Conservation (phyloP, 2,329 filamentous ascomycete genomes). For the Nemania bipapillata region DNA sequence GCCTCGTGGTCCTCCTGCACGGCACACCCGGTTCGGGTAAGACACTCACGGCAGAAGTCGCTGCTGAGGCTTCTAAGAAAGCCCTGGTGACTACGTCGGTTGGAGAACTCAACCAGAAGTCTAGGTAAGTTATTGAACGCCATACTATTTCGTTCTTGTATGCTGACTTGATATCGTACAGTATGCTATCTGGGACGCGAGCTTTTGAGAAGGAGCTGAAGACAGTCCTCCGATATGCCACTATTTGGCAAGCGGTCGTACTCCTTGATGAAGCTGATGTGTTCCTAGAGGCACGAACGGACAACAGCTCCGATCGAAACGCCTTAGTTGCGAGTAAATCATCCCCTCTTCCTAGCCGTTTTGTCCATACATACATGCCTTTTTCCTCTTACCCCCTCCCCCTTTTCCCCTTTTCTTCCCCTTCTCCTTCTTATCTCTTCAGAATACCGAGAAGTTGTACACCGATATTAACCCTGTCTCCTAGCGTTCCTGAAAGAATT, state of each 20-base stretch:
- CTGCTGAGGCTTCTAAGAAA: slow-evolving; percentile 45
- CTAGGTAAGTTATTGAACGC: slow-evolving; percentile 31
- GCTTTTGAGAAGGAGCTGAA: slow-evolving; percentile 46
- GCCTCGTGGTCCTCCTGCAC: slow-evolving; percentile 53
- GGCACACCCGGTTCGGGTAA: slow-evolving; percentile 55
- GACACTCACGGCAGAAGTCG: slow-evolving; percentile 55
- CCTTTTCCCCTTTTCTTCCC: not conserved
- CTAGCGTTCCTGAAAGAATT: slow-evolving; percentile 56
- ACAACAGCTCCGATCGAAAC: slow-evolving; percentile 42
- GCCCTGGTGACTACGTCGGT: slow-evolving; percentile 45
- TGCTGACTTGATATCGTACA: slow-evolving; percentile 25
- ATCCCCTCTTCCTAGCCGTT: too few species aligned
- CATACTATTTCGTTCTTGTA: not conserved
- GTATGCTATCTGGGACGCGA: slow-evolving; percentile 33
- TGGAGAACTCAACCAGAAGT: slow-evolving; percentile 43
- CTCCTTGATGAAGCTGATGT: slow-evolving; percentile 52
- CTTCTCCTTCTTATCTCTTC: not conserved
- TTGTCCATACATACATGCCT: too few species aligned
- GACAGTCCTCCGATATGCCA: slow-evolving; percentile 46
- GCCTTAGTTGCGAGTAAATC: slow-evolving; percentile 45
- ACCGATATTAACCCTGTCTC: not conserved
- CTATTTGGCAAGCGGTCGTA: slow-evolving; percentile 49
- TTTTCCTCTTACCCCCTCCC: too few species aligned
- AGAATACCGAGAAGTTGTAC: not conserved
- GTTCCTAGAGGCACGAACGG: slow-evolving; percentile 43